Base-by-base conservation (phyloP, 1,139 yeast genomes). In the Zygosaccharomyces sapae region DNA sequence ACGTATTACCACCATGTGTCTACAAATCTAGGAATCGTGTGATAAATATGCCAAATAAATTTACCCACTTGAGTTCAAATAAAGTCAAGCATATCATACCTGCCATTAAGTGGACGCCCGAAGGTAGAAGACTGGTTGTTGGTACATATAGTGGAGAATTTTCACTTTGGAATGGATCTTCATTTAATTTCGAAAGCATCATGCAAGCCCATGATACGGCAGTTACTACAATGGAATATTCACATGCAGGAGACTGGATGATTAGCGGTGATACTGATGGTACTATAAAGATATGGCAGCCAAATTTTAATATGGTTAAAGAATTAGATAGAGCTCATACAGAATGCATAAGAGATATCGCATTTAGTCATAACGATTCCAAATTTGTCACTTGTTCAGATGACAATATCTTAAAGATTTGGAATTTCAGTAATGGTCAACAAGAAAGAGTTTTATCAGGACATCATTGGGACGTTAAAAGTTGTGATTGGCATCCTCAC, bases 181-280 rank as follows among this genome's bases (percentile, higher is more conserved):
- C 96, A 5, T 92, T 92, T 70, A 89, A 88, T 63, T 90, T 92
- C 63, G 99, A 92, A 66, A 87, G 96, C 44, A 89, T 94, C 56
- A 92, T 90, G 94, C 98, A 92, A 71, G 97, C 98, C 0, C 98
- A 94, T 68, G 98, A 94, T 65, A 77, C 85, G 52, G 90, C 97
- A 0, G 85, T 92, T 30, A 76, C 92, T 27, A 75, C 94, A 0
- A 71, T 88, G 62, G 77, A 80, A 53, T 94, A 90, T 67, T 83
- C 94, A 8, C 95, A 89, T 65, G 85, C 85, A 54, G 97, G 89
- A 52, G 97, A 90, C 55, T 92, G 97, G 97, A 74, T 92, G 52
- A 72, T 92, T 31, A 83, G 94, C 61, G 96, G 96, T 34, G 98
- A 92, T 67, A 94, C 89, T 61, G 90, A 84, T 50, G 99, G 98